These are phyloP conservation scores for Pseudotulostoma volvatum DNA, from an alignment of 495 filamentous ascomycete species.

Conservation along the genomic window DNA sequence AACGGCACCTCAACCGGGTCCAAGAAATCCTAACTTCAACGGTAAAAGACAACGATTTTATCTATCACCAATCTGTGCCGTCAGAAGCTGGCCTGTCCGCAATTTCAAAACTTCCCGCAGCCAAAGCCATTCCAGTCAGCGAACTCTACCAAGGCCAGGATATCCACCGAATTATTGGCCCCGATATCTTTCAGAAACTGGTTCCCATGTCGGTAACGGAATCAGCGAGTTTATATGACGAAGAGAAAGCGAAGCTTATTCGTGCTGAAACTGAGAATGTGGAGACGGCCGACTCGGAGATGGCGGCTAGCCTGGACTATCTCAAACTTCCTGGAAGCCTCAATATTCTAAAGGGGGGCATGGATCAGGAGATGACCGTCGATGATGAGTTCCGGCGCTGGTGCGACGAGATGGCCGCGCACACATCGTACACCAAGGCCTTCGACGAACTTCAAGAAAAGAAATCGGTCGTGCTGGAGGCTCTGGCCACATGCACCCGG, in stretches of 20 bases:
- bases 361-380: slow-evolving; percentile 73
- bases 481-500: slow-evolving; percentile 65
- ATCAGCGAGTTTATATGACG: slow-evolving; percentile 90
- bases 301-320: slow-evolving; percentile 90
- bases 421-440: slow-evolving; percentile 55
- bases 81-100: slow-evolving; percentile 62
- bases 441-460: slow-evolving; percentile 65
- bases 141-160: slow-evolving; percentile 95
- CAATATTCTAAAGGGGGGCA: slow-evolving; percentile 81
- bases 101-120: slow-evolving; percentile 82
- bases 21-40: slow-evolving; percentile 62
- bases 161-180: slow-evolving; percentile 89
- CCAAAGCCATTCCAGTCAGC: slow-evolving; percentile 95
- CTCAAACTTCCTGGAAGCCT: slow-evolving; percentile 77
- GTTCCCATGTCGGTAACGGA: slow-evolving; percentile 94
- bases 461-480: slow-evolving; percentile 51
- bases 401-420: slow-evolving; percentile 80
- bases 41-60: slow-evolving; percentile 92
- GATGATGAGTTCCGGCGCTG: slow-evolving; percentile 85
- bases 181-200: slow-evolving; percentile 92
- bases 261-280: slow-evolving; percentile 87
- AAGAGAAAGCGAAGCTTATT: slow-evolving; percentile 93
- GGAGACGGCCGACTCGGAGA: slow-evolving; percentile 80
- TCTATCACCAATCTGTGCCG: slow-evolving; percentile 87
- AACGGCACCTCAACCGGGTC: slow-evolving; percentile 61